phyloP scores from a whole-genome alignment of 352 stramenopile species.

The Pythium angustatum region DNA sequence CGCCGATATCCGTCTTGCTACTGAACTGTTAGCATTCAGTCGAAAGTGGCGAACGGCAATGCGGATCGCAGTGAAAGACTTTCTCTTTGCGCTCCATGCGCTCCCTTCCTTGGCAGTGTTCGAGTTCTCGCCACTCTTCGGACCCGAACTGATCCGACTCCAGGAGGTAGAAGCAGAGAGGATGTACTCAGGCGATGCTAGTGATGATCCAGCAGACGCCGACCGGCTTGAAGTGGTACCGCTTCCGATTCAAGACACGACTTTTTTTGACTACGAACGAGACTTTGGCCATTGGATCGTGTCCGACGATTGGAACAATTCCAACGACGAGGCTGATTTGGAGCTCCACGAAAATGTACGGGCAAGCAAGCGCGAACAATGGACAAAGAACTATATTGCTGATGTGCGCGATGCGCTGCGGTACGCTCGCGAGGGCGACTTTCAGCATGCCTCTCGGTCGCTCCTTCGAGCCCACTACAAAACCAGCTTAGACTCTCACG shows the following conservation, averaged over 20 bases:
- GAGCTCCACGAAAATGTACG: conserved; percentile 3
- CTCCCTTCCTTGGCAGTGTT: conserved; percentile 40
- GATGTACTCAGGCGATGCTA: background rate
- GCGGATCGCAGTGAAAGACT: conserved; percentile 53
- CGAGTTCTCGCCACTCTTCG: conserved; percentile 37
- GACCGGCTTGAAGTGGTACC: conserved; percentile 25
- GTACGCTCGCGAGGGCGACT: conserved; percentile 11
- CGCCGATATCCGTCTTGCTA: conserved; percentile 31
- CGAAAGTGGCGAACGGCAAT: conserved; percentile 48
- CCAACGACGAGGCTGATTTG: conserved; percentile 18
- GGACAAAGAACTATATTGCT: conserved; percentile 17
- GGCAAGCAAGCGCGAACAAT: conserved; percentile 19
- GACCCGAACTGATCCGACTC: conserved; percentile 19
- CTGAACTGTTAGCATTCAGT: conserved; percentile 44
- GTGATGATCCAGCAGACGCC: background rate
- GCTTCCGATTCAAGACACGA: conserved; percentile 39
- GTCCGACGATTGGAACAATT: background rate
- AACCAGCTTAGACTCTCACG: conserved; percentile 45
- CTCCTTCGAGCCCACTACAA: conserved; percentile 59
- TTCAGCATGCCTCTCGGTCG: conserved; percentile 28
- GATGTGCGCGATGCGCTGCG: conserved; percentile 33
- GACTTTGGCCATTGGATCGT: conserved; percentile 33
- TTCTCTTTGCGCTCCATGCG: conserved; percentile 46
- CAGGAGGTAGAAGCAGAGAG: conserved; percentile 18
- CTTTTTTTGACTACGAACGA: conserved; percentile 42